Conservation (phyloP, 345 rosid genomes). For the Rhizophora mangle region DNA sequence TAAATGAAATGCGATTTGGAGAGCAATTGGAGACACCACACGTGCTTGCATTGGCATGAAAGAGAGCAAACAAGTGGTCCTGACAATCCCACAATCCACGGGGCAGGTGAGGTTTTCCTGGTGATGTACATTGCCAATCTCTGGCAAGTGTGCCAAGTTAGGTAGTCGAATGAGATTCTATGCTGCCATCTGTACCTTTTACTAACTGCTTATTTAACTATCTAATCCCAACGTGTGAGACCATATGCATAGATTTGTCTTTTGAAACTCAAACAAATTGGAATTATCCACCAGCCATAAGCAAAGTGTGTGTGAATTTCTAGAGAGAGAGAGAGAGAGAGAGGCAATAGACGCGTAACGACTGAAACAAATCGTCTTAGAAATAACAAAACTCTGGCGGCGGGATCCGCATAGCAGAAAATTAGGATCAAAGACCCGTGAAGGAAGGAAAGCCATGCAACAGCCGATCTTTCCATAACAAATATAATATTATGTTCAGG, state of each 20-base stretch:
- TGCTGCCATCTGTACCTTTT: slow-evolving; percentile 7
- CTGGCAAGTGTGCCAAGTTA: slow-evolving; percentile 13
- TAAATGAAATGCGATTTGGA: not conserved
- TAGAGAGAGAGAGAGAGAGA: too few species aligned
- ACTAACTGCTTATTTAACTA: not conserved
- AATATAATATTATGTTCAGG: not conserved
- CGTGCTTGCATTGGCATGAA: slow-evolving; percentile 13
- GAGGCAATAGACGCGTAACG: too few species aligned
- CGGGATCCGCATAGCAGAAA: not conserved
- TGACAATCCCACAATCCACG: slow-evolving; percentile 26
- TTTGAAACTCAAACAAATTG: too few species aligned
- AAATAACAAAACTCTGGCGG: not conserved
- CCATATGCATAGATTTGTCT: too few species aligned
- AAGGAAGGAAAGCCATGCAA: slow-evolving; percentile 29
- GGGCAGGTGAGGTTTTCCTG: slow-evolving; percentile 39
- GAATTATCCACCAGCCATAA: too few species aligned
- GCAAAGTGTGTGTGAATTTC: too few species aligned
- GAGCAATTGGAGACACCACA: slow-evolving; percentile 1
- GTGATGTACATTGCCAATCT: slow-evolving; percentile 22
- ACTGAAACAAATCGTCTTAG: too few species aligned
- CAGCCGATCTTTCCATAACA: slow-evolving; percentile 9
- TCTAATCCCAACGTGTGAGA: too few species aligned
- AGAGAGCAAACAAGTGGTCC: slow-evolving; percentile 19
- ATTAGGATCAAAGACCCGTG: slow-evolving; percentile 16
- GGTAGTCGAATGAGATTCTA: not conserved